Base-by-base conservation (phyloP, 2,329 filamentous ascomycete genomes). In the Chaetomium strumarium region DNA sequence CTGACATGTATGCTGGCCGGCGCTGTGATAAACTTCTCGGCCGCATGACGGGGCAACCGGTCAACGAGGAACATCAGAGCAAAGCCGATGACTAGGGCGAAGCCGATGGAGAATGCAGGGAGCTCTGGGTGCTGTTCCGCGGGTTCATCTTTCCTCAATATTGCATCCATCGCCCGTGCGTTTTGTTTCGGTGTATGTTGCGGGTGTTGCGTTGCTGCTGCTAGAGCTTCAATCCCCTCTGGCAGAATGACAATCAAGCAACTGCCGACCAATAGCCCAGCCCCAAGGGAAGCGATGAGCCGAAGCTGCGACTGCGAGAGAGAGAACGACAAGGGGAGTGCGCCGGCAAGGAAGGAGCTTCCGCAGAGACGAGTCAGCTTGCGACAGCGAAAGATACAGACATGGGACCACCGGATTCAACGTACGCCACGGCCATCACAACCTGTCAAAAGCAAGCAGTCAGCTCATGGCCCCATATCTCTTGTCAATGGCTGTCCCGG, bases 31-130 rank as follows among this genome's bases (percentile, higher is more conserved):
- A 88, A 72, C 38, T 78, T 76, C 17, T 88, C 78, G 1, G 80
- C 79, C 6, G 84, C 82, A 66, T 90, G 86, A 38, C 83, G 82
- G 8, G 90, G 90, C 9, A 95, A 71, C 47, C 88, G 84, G 70
- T 99, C 92, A 64, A 99, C 86, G 19, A 99, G 79, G 66, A 96
- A 97, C 93, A 99, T 99, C 59, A 96, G 79, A 52, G 96, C 83
- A 69, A 97, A 99, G 12, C 93, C 93, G 14, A 88, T 74, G 51
- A 95, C 83, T 47, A 99, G 75, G 2, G 91, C 89, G 49, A 97
- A 77, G 5, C 93, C 93, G 53, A 99, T 87, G 70, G 88, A 93
- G 59, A 85, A 83, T 0, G 80, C 76, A 68, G 90, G 80, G 74
- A 81, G 69, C 41, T 75, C 72, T 9, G 71, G 64, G 29, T 76